Evolutionary conservation across 148 eudicot species (phyloP).

Genomic region (Drosera capensis): DNA sequence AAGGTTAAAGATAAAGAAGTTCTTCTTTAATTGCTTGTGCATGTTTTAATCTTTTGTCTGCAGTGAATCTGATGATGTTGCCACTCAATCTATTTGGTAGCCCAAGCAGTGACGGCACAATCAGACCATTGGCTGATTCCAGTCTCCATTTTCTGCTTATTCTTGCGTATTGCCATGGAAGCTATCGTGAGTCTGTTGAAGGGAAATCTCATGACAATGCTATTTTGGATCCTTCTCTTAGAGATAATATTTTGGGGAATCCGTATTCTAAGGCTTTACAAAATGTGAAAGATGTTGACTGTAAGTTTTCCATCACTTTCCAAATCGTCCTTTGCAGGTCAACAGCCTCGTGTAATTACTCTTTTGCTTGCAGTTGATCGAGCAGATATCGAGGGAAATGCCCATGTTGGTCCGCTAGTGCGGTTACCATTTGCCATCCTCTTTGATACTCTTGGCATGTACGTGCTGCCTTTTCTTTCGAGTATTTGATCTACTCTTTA

Average conservation of each 20-base stretch:
- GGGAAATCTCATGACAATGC: constrained; percentile 19
- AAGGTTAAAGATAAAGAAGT: background rate
- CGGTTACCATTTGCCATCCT: constrained; percentile 85
- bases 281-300: constrained; percentile 62
- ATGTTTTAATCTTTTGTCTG: constrained; percentile 14
- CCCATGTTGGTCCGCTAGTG: constrained; percentile 48
- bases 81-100: constrained; percentile 61
- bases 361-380: constrained; percentile 64
- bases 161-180: constrained; percentile 65
- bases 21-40: constrained; percentile 2
- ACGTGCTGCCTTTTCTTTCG: constrained; percentile 16
- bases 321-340: too few species aligned
- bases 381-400: constrained; percentile 63
- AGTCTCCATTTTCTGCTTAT: constrained; percentile 71
- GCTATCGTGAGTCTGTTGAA: constrained; percentile 26
- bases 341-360: too few species aligned
- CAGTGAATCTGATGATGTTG: constrained; percentile 73
- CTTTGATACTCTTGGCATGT: constrained; percentile 90
- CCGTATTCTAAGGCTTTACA: constrained; percentile 75
- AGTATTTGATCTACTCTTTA: background rate
- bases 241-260: constrained; percentile 52
- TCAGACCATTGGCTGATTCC: constrained; percentile 48
- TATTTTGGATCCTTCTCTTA: constrained; percentile 27
- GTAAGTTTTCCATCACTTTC: constrained; percentile 42
- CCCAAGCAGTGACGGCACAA: constrained; percentile 45